These are phyloP conservation scores for Chrysanthemum seticuspe DNA, from an alignment of 129 eudicot species.

Conservation along the genomic window DNA sequence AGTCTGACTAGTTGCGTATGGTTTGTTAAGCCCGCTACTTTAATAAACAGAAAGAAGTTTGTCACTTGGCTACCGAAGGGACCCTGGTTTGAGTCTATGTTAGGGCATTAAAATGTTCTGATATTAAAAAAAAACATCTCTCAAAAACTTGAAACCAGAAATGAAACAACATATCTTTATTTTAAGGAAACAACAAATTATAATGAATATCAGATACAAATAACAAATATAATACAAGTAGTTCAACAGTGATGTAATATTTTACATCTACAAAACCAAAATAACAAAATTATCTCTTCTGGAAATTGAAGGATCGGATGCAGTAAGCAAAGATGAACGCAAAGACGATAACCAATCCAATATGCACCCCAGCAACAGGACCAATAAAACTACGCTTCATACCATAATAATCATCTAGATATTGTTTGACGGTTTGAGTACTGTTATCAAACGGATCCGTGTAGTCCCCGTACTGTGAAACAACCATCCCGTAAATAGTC, in stretches of 20 bases:
- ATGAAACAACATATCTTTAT: no score
- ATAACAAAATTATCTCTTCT: conserved; percentile 29
- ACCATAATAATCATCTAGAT: conserved; percentile 29
- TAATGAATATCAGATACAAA: no score
- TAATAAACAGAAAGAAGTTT: neutral
- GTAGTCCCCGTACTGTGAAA: conserved; percentile 47
- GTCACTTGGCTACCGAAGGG: no score
- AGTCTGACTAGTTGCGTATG: neutral
- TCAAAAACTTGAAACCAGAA: neutral
- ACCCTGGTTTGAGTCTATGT: no score
- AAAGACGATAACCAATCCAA: conserved; percentile 33
- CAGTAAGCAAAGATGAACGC: conserved; percentile 39
- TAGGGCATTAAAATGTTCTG: no score
- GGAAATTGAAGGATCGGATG: conserved; percentile 45
- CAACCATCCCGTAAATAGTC: conserved; percentile 49
- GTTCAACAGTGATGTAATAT: no score
- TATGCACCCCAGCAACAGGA: conserved; percentile 27
- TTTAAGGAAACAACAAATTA: no score
- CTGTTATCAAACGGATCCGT: neutral
- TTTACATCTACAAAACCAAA: no score
- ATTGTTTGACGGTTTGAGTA: conserved; percentile 6
- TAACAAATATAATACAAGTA: no score
- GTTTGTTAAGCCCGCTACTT: neutral
- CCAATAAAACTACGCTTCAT: conserved; percentile 34
- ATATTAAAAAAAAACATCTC: no score